Evolutionary conservation across 202 grass and related monocot genomes (phyloP).

Genomic region (Zizania palustris): DNA sequence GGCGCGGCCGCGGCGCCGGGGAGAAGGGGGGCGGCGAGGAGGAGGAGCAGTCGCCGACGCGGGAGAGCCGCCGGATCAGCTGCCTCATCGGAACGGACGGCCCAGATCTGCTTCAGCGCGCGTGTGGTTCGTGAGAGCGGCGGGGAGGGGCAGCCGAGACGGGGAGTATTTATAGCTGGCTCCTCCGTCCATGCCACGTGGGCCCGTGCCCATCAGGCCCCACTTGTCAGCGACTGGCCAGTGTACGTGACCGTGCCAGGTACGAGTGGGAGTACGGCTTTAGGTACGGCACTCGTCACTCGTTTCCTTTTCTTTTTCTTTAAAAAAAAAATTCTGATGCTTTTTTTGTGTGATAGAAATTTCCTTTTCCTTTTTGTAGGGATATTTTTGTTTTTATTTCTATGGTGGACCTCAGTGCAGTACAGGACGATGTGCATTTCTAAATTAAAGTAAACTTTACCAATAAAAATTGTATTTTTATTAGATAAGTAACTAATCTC

Average conservation of each 20-base stretch:
- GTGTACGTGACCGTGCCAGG: background rate
- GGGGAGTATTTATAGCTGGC: slow-evolving; percentile 30
- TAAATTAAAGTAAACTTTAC: too few relatives aligned
- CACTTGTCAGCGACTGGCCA: too few relatives aligned
- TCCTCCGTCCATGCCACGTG: background rate
- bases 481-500: too few relatives aligned
- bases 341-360: background rate
- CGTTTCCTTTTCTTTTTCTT: too few relatives aligned
- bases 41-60: slow-evolving; percentile 51
- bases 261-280: slow-evolving; percentile 46
- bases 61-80: slow-evolving; percentile 61
- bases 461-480: too few relatives aligned
- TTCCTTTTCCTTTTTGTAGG: background rate
- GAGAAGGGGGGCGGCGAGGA: background rate
- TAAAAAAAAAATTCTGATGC: background rate
- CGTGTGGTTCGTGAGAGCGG: background rate
- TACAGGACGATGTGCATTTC: background rate
- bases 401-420: slow-evolving; percentile 3
- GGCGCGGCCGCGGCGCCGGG: background rate
- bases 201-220: background rate
- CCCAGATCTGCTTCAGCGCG: background rate
- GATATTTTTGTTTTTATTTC: background rate
- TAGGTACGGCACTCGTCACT: slow-evolving; percentile 30
- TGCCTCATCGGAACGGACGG: slow-evolving; percentile 52
- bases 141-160: too few relatives aligned